A percentile compares a stretch with the other conserved stretches of the same genome.
These are phyloP conservation scores for Cadophora malorum DNA, from an alignment of 2,329 filamentous ascomycete genomes.

Conservation along the genomic window DNA sequence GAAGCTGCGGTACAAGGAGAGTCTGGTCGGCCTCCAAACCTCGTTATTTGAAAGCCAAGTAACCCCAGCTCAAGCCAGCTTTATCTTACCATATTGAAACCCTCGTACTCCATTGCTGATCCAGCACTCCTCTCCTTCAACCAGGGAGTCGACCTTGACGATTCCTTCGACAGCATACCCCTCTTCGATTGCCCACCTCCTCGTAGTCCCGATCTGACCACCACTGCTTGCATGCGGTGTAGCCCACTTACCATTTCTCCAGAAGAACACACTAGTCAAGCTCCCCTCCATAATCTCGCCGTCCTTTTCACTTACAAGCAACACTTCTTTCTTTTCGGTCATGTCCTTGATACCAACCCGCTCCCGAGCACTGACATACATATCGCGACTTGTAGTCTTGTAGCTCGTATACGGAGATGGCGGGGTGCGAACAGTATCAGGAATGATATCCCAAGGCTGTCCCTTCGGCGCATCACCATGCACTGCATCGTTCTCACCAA, in stretches of 20 bases:
- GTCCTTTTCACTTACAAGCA: conserved; percentile 68
- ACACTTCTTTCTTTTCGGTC: conserved; percentile 69
- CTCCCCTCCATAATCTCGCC: conserved; percentile 84
- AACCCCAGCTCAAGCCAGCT: conserved; percentile 13
- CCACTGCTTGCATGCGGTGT: conserved; percentile 81
- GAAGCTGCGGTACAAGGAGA: no score
- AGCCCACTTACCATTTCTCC: conserved; percentile 74
- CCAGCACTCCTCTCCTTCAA: conserved; percentile 81
- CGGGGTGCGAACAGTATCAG: conserved; percentile 59
- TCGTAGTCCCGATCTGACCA: conserved; percentile 81
- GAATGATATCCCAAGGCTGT: conserved; percentile 53
- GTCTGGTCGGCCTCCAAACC: no score
- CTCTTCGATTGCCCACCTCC: conserved; percentile 80
- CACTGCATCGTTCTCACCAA: conserved; percentile 35
- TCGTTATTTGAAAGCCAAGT: no score
- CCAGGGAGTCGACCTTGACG: conserved; percentile 64
- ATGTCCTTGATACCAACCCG: conserved; percentile 60
- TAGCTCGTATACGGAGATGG: conserved; percentile 75
- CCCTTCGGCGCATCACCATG: conserved; percentile 38
- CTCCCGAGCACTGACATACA: conserved; percentile 74
- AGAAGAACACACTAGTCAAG: conserved; percentile 83
- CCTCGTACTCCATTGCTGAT: conserved; percentile 88
- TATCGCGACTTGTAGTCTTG: conserved; percentile 79
- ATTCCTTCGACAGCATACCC: conserved; percentile 66
- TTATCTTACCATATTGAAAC: conserved; percentile 62